These are phyloP conservation scores for Auricularia heimuer DNA, from an alignment of 768 basidiomycete genomes.

Conservation along the genomic window DNA sequence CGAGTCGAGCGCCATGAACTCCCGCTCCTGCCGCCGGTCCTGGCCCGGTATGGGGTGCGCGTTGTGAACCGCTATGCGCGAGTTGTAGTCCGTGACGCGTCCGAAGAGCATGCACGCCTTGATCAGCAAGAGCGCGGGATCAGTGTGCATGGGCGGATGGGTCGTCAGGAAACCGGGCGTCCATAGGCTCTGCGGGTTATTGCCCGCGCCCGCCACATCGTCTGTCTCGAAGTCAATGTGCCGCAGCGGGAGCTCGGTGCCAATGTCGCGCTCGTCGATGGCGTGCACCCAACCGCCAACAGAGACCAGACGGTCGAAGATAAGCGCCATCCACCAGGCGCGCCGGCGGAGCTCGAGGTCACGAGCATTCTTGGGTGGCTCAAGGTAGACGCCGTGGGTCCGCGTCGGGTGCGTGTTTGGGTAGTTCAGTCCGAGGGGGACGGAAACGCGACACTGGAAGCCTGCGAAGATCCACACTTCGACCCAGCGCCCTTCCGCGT, in stretches of 20 bases:
- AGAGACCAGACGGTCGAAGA: constrained; percentile 75
- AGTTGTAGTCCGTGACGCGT: constrained; percentile 75
- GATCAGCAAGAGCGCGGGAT: constrained; percentile 71
- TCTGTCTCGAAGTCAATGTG: constrained; percentile 67
- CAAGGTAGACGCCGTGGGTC: constrained; percentile 70
- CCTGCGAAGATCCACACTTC: constrained; percentile 88
- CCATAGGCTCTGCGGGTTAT: constrained; percentile 67
- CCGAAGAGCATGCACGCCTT: constrained; percentile 82
- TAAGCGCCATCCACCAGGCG: constrained; percentile 87
- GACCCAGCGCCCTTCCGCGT: constrained; percentile 82
- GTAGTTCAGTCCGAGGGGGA: constrained; percentile 76
- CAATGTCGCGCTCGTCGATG: constrained; percentile 74
- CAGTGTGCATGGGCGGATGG: constrained; percentile 70
- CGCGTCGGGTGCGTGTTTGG: constrained; percentile 57
- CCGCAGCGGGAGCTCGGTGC: constrained; percentile 72
- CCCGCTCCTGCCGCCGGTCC: constrained; percentile 12
- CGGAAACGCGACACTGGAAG: constrained; percentile 72
- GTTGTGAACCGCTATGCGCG: constrained; percentile 59
- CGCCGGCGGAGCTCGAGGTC: constrained; percentile 72
- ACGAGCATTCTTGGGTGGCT: constrained; percentile 63
- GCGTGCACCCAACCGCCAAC: constrained; percentile 82
- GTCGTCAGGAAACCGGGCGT: constrained; percentile 54
- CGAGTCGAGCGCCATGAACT: constrained; percentile 62
- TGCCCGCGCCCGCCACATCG: constrained; percentile 36
- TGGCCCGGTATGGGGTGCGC: constrained; percentile 43